Percentiles rank a stretch among this genome's conserved stretches.
phyloP scores from a whole-genome alignment of 2,329 filamentous ascomycete species.

The Sarocladiaceae sp. region DNA sequence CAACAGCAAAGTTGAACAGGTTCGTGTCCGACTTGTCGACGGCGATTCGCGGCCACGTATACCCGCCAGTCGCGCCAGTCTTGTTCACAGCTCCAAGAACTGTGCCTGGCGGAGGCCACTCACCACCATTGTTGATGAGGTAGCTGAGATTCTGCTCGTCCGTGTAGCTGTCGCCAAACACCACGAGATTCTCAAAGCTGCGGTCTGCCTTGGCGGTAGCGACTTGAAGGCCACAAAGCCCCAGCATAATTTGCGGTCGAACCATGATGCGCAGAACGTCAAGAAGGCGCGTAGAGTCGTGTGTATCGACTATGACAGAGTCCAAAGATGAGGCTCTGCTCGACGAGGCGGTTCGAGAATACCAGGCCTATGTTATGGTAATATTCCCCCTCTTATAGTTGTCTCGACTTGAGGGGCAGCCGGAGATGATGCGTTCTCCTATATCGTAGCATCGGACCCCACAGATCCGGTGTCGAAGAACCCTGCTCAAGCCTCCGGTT shows the following conservation, averaged over 20 bases:
- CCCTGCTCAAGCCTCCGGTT: background rate
- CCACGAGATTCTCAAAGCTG: slow-evolving; percentile 54
- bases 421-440: background rate
- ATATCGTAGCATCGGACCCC: background rate
- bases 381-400: background rate
- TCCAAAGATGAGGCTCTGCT: too few species aligned
- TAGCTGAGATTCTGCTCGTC: slow-evolving; percentile 66
- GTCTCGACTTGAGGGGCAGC: background rate
- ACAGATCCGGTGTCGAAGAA: background rate
- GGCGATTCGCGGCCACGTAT: slow-evolving; percentile 65
- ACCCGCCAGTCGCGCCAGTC: slow-evolving; percentile 58
- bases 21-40: slow-evolving; percentile 52
- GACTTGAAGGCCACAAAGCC: background rate
- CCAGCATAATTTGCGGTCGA: background rate
- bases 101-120: slow-evolving; percentile 56
- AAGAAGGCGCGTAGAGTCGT: background rate
- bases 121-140: slow-evolving; percentile 53
- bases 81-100: slow-evolving; percentile 39
- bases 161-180: slow-evolving; percentile 74
- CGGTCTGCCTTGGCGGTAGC: background rate
- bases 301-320: background rate
- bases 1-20: slow-evolving; percentile 67
- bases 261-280: background rate
- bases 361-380: too few species aligned
- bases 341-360: too few species aligned